Base-by-base conservation (phyloP, 768 basidiomycete species). In the Russula virescens region DNA sequence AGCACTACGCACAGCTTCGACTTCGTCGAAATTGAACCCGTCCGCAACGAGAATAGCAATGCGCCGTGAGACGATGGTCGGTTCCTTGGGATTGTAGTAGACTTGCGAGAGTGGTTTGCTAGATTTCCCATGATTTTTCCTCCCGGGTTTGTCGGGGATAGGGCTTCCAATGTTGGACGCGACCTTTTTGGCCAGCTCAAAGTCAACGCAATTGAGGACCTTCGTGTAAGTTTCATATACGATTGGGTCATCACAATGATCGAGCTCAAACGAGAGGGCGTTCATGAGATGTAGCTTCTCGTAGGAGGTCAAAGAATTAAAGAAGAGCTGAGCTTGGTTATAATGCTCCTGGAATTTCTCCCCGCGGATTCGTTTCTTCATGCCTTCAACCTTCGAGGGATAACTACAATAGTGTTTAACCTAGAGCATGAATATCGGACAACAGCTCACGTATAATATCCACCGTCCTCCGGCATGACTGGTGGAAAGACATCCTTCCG, bases 241-340 rank as follows among this genome's bases (percentile, higher is more conserved):
- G 2, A 76, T 73, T 0, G 81, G 80, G 68, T 94, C 90, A 55
- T 91, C 87, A 73, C 88, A 89, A 70, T 94, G 91, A 61, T 84
- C 85, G 38, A 96, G 79, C 74, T 94, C 93, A 71, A 96, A 95
- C 14, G 84, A 82, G 61, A 90, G 78, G 5, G 90, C 92, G 5
- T 75, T 69, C 53, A 83, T 74, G 34, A 94, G 76, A 71, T 94
- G 91, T n/a, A 75, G 64, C 73, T 87, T 84, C 77, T 95, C 94
- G 59, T 83, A 71, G 0, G 76, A 68, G 1, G 80, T 69, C 51
- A 95, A 80, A 7, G 91, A 94, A 75, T 96, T 94, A 75, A 83
- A 86, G 79, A 94, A 95, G 2, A 94, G 76, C 65, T 85, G 85
- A 10, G 83, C 84, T 69, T 96, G 94, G 59, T 73, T 76, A 78